These are phyloP conservation scores for Chondrus crispus DNA, from an alignment of 23 red algal genomes.

Conservation along the genomic window DNA sequence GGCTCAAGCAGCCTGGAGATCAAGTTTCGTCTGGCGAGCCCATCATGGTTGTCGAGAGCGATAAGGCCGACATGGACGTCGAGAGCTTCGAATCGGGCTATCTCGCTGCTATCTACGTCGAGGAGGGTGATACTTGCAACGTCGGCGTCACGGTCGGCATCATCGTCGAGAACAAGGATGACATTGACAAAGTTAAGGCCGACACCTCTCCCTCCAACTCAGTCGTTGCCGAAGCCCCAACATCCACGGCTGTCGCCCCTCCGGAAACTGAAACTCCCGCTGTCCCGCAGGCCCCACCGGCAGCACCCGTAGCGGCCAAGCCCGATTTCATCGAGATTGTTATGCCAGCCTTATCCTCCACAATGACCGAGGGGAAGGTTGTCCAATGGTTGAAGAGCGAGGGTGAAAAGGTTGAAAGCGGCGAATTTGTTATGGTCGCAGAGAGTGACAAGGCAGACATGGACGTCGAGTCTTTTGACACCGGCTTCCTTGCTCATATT, in stretches of 20 bases:
- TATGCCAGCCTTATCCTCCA: constrained; percentile 96
- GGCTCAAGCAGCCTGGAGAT: constrained; percentile 93
- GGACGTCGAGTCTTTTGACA: constrained; percentile 96
- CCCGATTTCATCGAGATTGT: constrained; percentile 63
- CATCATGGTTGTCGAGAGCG: constrained; percentile 94
- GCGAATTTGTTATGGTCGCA: constrained; percentile 96
- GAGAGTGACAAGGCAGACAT: constrained; percentile 99
- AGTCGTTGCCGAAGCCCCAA: neutral
- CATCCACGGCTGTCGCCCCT: neutral
- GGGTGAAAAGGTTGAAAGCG: constrained; percentile 79
- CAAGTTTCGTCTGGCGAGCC: constrained; percentile 71
- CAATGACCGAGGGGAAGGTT: constrained; percentile 95
- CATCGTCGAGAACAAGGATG: constrained; percentile 90
- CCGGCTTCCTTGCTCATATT: constrained; percentile 80
- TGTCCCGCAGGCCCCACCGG: neutral
- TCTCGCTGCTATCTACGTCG: constrained; percentile 77
- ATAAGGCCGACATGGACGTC: constrained; percentile 99
- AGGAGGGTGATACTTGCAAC: constrained; percentile 81
- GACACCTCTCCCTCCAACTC: constrained; percentile 20
- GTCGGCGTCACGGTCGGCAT: constrained; percentile 86
- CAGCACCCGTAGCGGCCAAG: constrained; percentile 31
- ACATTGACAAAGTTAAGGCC: constrained; percentile 70
- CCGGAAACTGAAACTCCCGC: neutral
- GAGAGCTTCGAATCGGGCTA: constrained; percentile 89
- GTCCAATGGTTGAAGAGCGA: constrained; percentile 79